Base-by-base conservation (phyloP, 352 stramenopile genomes). In the Phytophthora sp. region DNA sequence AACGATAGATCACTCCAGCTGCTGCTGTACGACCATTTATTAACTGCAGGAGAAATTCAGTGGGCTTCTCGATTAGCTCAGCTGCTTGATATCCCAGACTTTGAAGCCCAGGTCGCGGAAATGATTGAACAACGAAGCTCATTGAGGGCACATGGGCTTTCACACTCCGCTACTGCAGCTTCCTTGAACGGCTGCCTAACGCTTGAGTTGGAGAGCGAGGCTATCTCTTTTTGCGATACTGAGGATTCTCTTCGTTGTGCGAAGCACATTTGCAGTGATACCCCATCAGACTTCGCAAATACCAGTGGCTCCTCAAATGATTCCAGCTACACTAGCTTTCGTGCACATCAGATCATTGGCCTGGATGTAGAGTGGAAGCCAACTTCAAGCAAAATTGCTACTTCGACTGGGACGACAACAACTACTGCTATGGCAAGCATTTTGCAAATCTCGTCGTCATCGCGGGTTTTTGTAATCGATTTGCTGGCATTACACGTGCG, bases 331-430 rank as follows among this genome's bases (percentile, higher is more conserved):
- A 52, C 38, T 26, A 13, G 10, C 44, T 42, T 67, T 38, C 6
- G 49, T 17, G 17, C 17, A 2, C 24, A 57, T 32, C 62, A 62
- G 11, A 18, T 87, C 26, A 63, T 91, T 23, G 82, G 82, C 2
- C 54, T 91, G 2, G 82, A 91, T 30, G 82, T 91, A n/a, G 82
- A 91, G 56, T 91, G 82, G 82, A 79, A 83, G 5, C 82, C 82
- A 32, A 84, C 68, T 7, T 82, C 72, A 0, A 79, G 63, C 7
- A 80, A 65, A 30, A 69, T 76, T 38, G 66, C 76, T 13, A 62
- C 69, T 31, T 41, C 50, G 9, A 68, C 54, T 3, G 63, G 54
- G 1, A 63, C 68, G 8, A 58, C 48, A 26, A 65, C 50, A 18
- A 71, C 53, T 27, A 72, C 52, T 43, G 61, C 68, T 12, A 27